A percentile compares a stretch with the other conserved stretches of the same genome.
phyloP scores from a whole-genome alignment of 306 rosid species.

The Oxytropis ochrocephala region DNA sequence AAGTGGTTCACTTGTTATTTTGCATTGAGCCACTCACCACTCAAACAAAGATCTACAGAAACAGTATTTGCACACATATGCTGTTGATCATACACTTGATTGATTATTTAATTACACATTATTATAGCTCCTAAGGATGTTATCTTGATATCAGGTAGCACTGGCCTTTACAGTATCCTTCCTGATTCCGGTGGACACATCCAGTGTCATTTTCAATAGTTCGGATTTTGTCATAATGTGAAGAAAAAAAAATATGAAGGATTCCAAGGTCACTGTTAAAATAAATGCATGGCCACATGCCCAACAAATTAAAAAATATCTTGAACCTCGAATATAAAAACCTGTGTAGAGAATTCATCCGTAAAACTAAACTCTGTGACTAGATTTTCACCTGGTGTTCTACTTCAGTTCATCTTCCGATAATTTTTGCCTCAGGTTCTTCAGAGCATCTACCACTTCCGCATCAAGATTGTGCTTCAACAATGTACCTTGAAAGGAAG shows the following conservation, averaged over 20 bases:
- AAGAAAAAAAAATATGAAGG: neutral
- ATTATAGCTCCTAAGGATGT: neutral
- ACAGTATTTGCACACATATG: neutral
- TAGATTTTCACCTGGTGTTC: conserved; percentile 6
- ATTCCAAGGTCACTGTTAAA: conserved; percentile 1
- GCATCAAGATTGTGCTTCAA: conserved; percentile 87
- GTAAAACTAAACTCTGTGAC: neutral
- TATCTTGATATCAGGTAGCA: conserved; percentile 15
- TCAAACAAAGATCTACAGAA: neutral
- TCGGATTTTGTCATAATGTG: neutral
- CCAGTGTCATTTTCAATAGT: neutral
- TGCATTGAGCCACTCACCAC: neutral
- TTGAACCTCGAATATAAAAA: conserved; percentile 2
- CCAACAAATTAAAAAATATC: neutral
- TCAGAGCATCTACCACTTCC: conserved; percentile 81
- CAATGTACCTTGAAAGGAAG: conserved; percentile 71
- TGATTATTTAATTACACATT: neutral
- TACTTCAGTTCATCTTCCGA: conserved; percentile 49
- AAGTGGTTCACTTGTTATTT: neutral
- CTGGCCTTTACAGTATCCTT: neutral
- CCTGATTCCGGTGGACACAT: neutral
- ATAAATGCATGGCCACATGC: neutral
- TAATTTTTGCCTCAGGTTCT: conserved; percentile 61
- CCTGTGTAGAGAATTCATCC: neutral
- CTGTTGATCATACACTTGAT: neutral